Conservation (phyloP, 2,329 filamentous ascomycete species). For the Exophiala aquamarina region DNA sequence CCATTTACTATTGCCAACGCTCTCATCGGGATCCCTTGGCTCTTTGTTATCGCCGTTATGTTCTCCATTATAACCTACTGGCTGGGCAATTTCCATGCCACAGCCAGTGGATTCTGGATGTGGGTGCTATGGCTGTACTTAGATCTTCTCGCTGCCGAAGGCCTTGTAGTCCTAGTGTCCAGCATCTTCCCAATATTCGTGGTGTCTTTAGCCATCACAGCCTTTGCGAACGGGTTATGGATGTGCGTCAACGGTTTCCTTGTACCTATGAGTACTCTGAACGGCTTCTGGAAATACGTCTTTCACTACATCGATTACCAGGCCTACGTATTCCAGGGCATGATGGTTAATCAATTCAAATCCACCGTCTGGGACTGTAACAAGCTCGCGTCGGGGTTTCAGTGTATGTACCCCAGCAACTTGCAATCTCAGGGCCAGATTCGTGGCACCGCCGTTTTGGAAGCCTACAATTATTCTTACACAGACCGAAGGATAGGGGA, state of each 20-base stretch:
- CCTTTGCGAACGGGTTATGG: conserved; percentile 86
- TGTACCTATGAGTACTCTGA: conserved; percentile 69
- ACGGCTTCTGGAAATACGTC: conserved; percentile 78
- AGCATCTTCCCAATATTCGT: conserved; percentile 77
- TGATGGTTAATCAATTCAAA: conserved; percentile 89
- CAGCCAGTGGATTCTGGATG: conserved; percentile 66
- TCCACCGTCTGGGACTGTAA: conserved; percentile 63
- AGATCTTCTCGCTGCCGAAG: conserved; percentile 78
- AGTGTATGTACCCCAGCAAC: conserved; percentile 70
- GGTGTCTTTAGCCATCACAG: conserved; percentile 72
- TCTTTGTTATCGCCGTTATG: conserved; percentile 73
- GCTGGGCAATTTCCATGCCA: conserved; percentile 72
- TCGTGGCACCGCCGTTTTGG: conserved; percentile 67
- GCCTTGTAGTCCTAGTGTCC: conserved; percentile 74
- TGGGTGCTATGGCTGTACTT: conserved; percentile 85
- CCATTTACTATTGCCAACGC: conserved; percentile 78
- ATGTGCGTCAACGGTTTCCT: conserved; percentile 85
- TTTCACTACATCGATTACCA: conserved; percentile 85
- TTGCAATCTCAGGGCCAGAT: conserved; percentile 67
- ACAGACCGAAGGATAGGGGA: conserved; percentile 61
- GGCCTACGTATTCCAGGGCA: conserved; percentile 81
- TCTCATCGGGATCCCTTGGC: conserved; percentile 75
- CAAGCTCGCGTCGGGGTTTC: conserved; percentile 46
- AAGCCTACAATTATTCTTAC: conserved; percentile 67
- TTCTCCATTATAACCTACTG: conserved; percentile 78